Evolutionary conservation across 2,329 filamentous ascomycete species (phyloP).

Genomic region (Verticillium nubilum): DNA sequence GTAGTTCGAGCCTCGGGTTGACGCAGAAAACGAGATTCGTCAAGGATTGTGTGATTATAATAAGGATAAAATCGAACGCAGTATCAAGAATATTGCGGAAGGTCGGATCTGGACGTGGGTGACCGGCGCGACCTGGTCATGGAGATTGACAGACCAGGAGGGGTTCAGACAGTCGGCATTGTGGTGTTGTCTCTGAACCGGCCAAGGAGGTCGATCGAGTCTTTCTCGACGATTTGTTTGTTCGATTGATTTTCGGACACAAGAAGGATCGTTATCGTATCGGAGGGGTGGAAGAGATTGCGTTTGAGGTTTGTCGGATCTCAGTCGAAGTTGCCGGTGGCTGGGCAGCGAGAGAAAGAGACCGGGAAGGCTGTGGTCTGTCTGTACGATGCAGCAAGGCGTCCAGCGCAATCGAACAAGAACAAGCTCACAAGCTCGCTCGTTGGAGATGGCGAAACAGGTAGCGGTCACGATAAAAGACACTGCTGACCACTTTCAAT

Average conservation of each 20-base stretch:
- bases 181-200: not conserved
- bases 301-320: not conserved
- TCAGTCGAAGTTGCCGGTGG: not conserved
- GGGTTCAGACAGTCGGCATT: slow-evolving; percentile 1
- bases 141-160: slow-evolving; percentile 2
- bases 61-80: too few species aligned
- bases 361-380: not conserved
- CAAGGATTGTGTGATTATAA: too few species aligned
- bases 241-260: not conserved
- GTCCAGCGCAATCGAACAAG: not conserved
- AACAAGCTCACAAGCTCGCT: too few species aligned
- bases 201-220: not conserved
- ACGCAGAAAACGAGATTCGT: too few species aligned
- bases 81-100: slow-evolving; percentile 6
- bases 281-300: not conserved
- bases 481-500: too few species aligned
- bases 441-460: not conserved
- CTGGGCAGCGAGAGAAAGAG: not conserved
- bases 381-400: not conserved
- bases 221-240: not conserved
- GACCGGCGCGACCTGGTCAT: slow-evolving; percentile 13
- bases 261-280: not conserved
- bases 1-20: too few species aligned
- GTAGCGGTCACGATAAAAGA: too few species aligned
- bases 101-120: slow-evolving; percentile 13